phyloP scores from a whole-genome alignment of 805 yeast species.

The Candida broadrunensis region DNA sequence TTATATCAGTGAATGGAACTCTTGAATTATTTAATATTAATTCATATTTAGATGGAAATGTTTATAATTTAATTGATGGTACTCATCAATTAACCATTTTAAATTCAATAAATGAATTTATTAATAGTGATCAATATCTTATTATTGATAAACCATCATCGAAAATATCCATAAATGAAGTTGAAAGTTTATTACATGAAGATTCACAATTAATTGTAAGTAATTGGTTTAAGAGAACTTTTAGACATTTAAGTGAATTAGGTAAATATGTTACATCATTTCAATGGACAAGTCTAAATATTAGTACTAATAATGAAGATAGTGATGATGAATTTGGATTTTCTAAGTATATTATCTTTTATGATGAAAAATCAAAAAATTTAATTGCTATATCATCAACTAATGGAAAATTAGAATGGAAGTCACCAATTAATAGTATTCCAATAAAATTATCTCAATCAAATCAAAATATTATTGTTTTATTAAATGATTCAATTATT shows the following conservation, averaged over 20 bases:
- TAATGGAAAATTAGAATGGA: slow-evolving; percentile 43
- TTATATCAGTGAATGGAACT: not conserved
- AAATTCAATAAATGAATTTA: slow-evolving; percentile 3
- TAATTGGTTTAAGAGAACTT: slow-evolving; percentile 27
- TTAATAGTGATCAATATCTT: slow-evolving; percentile 9
- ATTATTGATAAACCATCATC: slow-evolving; percentile 32
- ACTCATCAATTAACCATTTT: not conserved
- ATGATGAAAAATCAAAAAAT: slow-evolving; percentile 18
- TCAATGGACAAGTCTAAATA: not conserved
- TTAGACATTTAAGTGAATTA: slow-evolving; percentile 31
- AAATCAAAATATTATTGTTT: slow-evolving; percentile 8
- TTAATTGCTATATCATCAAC: slow-evolving; percentile 43
- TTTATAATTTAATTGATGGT: slow-evolving; percentile 8
- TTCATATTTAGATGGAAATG: slow-evolving; percentile 3
- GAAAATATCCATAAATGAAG: slow-evolving; percentile 22
- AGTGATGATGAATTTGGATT: slow-evolving; percentile 27
- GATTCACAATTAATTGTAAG: slow-evolving; percentile 14
- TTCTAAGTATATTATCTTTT: slow-evolving; percentile 27
- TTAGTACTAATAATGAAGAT: not conserved
- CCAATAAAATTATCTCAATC: slow-evolving; percentile 8
- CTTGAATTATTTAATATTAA: slow-evolving; percentile 4
- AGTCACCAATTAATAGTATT: slow-evolving; percentile 7
- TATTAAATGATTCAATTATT: slow-evolving; percentile 8
- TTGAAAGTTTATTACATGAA: slow-evolving; percentile 31
- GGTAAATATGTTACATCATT: slow-evolving; percentile 22